These are phyloP conservation scores for Odonthalia washingtoniensis DNA, from an alignment of 31 red algal species.

Conservation along the genomic window DNA sequence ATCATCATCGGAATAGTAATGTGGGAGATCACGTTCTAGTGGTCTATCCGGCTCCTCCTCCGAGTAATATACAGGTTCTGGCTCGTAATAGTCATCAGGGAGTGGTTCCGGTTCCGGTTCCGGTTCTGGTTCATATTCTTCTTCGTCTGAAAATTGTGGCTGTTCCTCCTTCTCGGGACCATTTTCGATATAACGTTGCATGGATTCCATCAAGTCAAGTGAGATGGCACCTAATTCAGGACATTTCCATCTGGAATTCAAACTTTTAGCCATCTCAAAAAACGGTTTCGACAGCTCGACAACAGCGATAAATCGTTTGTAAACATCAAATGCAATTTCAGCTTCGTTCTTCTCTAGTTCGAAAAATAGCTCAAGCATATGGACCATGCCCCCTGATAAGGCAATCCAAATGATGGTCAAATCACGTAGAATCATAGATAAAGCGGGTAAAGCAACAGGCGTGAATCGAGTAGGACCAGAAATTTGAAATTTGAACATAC, in stretches of 20 bases:
- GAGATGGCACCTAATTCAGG: conserved; percentile 72
- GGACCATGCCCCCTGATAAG: conserved; percentile 70
- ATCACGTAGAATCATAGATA: conserved; percentile 90
- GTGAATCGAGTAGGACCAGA: conserved; percentile 56
- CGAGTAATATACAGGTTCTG: conserved; percentile 83
- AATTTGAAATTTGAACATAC: conserved; percentile 61
- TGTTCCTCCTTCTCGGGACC: conserved; percentile 55
- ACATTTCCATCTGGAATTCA: conserved; percentile 52
- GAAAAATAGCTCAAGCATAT: conserved; percentile 82
- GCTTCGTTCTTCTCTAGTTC: conserved; percentile 58
- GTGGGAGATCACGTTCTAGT: conserved; percentile 26
- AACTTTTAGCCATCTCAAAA: conserved; percentile 63
- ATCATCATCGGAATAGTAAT: background rate
- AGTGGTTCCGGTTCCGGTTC: conserved; percentile 84
- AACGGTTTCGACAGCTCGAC: conserved; percentile 66
- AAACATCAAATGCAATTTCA: conserved; percentile 64
- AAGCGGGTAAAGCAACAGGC: conserved; percentile 67
- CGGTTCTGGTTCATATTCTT: conserved; percentile 55
- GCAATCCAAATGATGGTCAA: conserved; percentile 66
- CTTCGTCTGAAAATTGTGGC: conserved; percentile 76
- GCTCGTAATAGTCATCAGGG: conserved; percentile 82
- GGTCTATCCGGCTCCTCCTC: conserved; percentile 76
- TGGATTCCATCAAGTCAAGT: conserved; percentile 72
- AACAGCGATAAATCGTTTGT: conserved; percentile 78
- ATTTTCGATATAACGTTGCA: conserved; percentile 78